Evolutionary conservation across 441 rosid species (phyloP).

Genomic region (Hura crepitans): DNA sequence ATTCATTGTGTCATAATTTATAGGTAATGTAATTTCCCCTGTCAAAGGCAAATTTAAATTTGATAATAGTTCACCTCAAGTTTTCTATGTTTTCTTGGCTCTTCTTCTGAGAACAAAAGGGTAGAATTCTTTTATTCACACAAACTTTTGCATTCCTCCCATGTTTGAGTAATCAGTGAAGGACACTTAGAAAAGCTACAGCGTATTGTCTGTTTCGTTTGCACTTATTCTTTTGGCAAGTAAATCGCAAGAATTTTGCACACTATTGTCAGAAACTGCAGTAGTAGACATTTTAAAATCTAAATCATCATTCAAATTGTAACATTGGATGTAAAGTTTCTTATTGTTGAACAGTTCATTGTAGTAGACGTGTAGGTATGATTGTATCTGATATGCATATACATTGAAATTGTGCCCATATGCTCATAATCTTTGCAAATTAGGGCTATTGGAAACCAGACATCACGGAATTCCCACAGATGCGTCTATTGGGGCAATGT

Average conservation of each 20-base stretch:
- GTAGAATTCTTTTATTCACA: constrained; percentile 41
- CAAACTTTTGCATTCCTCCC: constrained; percentile 16
- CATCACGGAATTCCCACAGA: background rate
- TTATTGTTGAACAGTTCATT: background rate
- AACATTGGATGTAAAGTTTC: background rate
- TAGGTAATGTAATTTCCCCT: constrained; percentile 44
- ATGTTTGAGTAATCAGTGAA: constrained; percentile 28
- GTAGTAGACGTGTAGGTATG: too few species aligned
- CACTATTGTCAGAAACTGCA: background rate
- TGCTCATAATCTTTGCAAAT: too few species aligned
- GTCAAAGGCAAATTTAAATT: constrained; percentile 31
- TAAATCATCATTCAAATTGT: background rate
- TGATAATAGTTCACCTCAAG: constrained; percentile 25
- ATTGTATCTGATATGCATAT: background rate
- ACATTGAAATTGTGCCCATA: background rate
- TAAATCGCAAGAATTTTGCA: background rate
- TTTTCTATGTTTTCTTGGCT: constrained; percentile 29
- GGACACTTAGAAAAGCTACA: constrained; percentile 22
- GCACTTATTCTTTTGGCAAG: background rate
- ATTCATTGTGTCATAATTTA: constrained; percentile 38
- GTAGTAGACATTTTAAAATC: background rate
- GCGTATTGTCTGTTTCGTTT: background rate
- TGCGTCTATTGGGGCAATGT: background rate
- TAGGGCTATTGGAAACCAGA: too few species aligned
- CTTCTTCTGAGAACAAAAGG: constrained; percentile 29